Evolutionary conservation across 805 yeast species (phyloP).

Genomic region (Starmerella scarabaei): DNA sequence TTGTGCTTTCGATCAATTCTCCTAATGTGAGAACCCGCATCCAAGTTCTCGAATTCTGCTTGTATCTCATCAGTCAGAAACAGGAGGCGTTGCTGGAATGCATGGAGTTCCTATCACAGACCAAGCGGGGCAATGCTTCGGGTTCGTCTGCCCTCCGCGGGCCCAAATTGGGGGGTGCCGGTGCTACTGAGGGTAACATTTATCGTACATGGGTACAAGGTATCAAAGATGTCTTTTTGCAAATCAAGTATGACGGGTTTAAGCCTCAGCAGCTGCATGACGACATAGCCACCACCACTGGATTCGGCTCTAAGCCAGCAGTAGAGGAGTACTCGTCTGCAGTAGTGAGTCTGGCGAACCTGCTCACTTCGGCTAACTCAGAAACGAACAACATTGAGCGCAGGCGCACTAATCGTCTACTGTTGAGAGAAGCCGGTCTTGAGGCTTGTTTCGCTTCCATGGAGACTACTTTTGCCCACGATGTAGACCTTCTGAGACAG

Average conservation of each 20-base stretch:
- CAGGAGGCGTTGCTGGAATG: slow-evolving; percentile 47
- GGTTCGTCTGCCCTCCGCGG: not conserved
- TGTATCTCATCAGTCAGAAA: slow-evolving; percentile 38
- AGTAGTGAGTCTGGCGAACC: slow-evolving; percentile 56
- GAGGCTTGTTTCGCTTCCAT: slow-evolving; percentile 3
- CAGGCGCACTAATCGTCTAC: slow-evolving; percentile 48
- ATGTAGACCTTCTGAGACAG: slow-evolving; percentile 35
- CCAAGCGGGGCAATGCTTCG: not conserved
- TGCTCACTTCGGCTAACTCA: slow-evolving; percentile 32
- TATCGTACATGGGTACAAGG: not conserved
- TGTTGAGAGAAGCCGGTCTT: slow-evolving; percentile 45
- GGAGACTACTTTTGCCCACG: slow-evolving; percentile 6
- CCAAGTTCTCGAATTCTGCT: slow-evolving; percentile 64
- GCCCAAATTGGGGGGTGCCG: not conserved
- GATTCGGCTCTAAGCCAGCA: slow-evolving; percentile 37
- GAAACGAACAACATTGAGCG: slow-evolving; percentile 25
- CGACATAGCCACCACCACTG: not conserved
- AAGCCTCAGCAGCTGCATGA: not conserved
- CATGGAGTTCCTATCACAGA: slow-evolving; percentile 26
- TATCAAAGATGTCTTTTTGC: not conserved
- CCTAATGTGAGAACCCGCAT: slow-evolving; percentile 64
- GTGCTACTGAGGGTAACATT: not conserved
- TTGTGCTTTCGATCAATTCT: slow-evolving; percentile 62
- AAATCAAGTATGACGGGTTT: not conserved
- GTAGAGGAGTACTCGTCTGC: slow-evolving; percentile 58